Conservation (phyloP, 805 yeast genomes). For the Candida railenensis region DNA sequence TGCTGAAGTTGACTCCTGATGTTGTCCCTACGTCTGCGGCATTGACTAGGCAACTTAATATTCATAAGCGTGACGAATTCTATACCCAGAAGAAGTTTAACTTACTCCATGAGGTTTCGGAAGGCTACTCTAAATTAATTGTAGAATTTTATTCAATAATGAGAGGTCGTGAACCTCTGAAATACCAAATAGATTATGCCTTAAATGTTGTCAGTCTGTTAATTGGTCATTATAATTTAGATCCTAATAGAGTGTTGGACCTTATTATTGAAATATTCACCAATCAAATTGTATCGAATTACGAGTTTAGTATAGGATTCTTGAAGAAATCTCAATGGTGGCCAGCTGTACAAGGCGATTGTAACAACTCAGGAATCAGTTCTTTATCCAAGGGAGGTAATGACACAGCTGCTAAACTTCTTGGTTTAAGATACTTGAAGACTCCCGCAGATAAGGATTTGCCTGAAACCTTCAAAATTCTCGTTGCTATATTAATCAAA, state of each 20-base stretch:
- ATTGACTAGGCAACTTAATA: constrained; percentile 37
- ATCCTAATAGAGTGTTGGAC: constrained; percentile 69
- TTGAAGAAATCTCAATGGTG: constrained; percentile 64
- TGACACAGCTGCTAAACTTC: constrained; percentile 50
- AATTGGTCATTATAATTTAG: constrained; percentile 75
- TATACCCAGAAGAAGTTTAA: constrained; percentile 60
- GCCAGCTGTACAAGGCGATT: constrained; percentile 47
- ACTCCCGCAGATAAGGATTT: constrained; percentile 29
- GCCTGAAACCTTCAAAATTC: constrained; percentile 43
- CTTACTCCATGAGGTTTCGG: constrained; percentile 68
- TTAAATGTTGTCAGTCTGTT: constrained; percentile 50
- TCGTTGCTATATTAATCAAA: constrained; percentile 59
- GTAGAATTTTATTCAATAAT: constrained; percentile 47
- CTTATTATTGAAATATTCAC: constrained; percentile 55
- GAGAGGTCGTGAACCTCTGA: constrained; percentile 34
- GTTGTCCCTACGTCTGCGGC: constrained; percentile 28
- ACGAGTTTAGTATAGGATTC: constrained; percentile 47
- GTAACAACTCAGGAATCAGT: constrained; percentile 4
- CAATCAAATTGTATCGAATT: constrained; percentile 41
- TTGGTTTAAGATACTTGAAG: constrained; percentile 45
- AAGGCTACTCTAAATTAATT: constrained; percentile 71
- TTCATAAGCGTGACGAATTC: constrained; percentile 39
- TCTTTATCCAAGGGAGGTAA: constrained; percentile 52
- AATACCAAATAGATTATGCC: constrained; percentile 42
- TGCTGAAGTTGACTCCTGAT: constrained; percentile 20